Conservation (phyloP, 768 basidiomycete genomes). For the Suillus lakei region DNA sequence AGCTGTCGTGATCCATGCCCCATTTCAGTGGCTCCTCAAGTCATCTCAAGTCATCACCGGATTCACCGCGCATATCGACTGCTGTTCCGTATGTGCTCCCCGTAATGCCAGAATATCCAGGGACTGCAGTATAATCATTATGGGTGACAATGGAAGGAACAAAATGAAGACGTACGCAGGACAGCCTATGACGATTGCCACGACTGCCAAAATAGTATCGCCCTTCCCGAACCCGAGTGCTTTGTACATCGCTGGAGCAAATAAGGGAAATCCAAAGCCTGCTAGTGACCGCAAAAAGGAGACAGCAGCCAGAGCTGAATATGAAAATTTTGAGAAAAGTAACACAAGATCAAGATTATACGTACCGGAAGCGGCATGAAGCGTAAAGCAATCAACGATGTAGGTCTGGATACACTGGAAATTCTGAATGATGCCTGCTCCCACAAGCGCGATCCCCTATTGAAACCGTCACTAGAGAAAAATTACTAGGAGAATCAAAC, state of each 20-base stretch:
- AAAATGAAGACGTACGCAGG: conserved; percentile 43
- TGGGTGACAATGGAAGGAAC: background rate
- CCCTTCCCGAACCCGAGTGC: conserved; percentile 74
- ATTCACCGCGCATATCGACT: conserved; percentile 46
- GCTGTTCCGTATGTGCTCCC: conserved; percentile 52
- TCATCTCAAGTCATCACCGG: background rate
- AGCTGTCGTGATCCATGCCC: background rate
- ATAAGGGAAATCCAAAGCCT: conserved; percentile 80
- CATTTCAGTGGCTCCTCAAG: background rate
- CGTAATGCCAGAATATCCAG: conserved; percentile 49
- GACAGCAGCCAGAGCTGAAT: conserved; percentile 65
- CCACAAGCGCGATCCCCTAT: conserved; percentile 62
- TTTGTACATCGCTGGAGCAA: conserved; percentile 71
- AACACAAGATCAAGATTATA: background rate
- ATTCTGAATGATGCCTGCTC: conserved; percentile 59
- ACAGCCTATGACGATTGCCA: conserved; percentile 63
- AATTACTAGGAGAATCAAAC: conserved; percentile 20
- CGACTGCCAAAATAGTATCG: conserved; percentile 62
- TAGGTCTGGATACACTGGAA: conserved; percentile 73
- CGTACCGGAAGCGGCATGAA: conserved; percentile 72
- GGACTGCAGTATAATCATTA: conserved; percentile 36
- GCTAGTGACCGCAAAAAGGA: conserved; percentile 64
- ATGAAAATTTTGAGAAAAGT: conserved; percentile 3
- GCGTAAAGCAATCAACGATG: conserved; percentile 67
- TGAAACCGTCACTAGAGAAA: background rate